Base-by-base conservation (phyloP, 345 rosid species). In the Litchi chinensis region DNA sequence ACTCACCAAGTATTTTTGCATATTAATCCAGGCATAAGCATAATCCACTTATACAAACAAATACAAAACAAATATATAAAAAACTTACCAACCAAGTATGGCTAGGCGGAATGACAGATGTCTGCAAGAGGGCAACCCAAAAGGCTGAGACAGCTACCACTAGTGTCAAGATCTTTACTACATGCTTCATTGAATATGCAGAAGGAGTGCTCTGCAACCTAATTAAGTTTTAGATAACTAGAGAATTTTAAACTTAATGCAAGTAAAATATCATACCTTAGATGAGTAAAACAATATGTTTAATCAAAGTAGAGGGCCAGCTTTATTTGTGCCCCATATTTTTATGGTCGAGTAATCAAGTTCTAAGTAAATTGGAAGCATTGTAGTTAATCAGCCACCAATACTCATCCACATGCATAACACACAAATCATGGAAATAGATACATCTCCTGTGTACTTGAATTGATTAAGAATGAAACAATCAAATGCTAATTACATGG, bases 61-160 rank as follows among this genome's bases (percentile, higher is more conserved):
- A 24, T 22, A 11, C 52, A 57, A 16, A 48, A 57, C 26, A 28
- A 9, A 40, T 3, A 22, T 65, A 63, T 8, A 56, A 26, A 28
- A 28, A 54, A 79, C 91, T 82, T 63, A 89, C 91, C 91, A 89
- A 79, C 89, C 89, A 89, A 44, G 90, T 83, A 74, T 86, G 82
- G 67, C 76, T 86, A 43, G 48, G 77, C 10, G 93, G 90, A 76
- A 89, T 13, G 7, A 88, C 72, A 10, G 89, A 85, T 65, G 89
- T 82, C 75, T 91, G 93, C 83, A 91, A 79, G 64, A 89, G 91
- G 72, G 87, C 85, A 68, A 88, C 77, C 93, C 90, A 89, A 69
- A 89, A 57, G 74, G 89, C 87, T 69, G 90, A 81, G 12, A 91
- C 79, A 65, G 87, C 82, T 76, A 85, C 83, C 68, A 88, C 70